Evolutionary conservation across 139 green algal species (phyloP).

Genomic region (Bryopsis sp.): DNA sequence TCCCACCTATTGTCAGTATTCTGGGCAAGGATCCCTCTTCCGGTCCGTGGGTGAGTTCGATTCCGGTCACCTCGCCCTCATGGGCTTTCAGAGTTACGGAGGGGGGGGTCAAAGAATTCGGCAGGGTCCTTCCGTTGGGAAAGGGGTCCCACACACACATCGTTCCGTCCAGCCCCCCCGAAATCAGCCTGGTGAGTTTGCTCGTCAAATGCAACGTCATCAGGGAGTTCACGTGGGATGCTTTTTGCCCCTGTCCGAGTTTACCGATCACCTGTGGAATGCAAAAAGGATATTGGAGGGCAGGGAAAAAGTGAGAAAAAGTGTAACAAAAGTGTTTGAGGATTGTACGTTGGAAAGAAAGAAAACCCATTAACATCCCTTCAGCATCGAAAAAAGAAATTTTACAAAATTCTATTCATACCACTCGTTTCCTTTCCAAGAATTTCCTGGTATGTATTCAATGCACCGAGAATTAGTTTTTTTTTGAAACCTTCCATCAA

Average conservation of each 20-base stretch:
- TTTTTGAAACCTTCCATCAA: too few species aligned
- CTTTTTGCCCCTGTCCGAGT: slow-evolving; percentile 3
- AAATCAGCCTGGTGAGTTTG: slow-evolving; percentile 38
- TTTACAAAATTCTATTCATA: slow-evolving; percentile 4
- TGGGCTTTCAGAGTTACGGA: slow-evolving; percentile 43
- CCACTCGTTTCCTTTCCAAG: too few species aligned
- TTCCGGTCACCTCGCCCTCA: slow-evolving; percentile 31
- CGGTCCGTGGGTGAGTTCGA: slow-evolving; percentile 29
- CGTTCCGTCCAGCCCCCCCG: slow-evolving; percentile 33
- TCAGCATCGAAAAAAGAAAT: slow-evolving; percentile 40
- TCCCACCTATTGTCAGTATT: too few species aligned
- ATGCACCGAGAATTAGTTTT: too few species aligned
- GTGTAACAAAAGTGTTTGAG: too few species aligned
- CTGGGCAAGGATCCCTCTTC: too few species aligned
- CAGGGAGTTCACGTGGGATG: slow-evolving; percentile 3
- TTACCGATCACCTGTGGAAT: too few species aligned
- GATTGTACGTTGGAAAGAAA: too few species aligned
- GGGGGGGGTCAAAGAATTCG: slow-evolving; percentile 28
- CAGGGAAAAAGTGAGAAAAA: too few species aligned
- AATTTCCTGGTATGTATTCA: too few species aligned
- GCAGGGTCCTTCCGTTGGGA: background rate
- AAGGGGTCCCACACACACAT: slow-evolving; percentile 52
- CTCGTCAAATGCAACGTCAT: slow-evolving; percentile 23
- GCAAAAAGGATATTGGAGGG: slow-evolving; percentile 29
- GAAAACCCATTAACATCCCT: slow-evolving; percentile 27